Conservation (phyloP, 768 basidiomycete species). For the Tricholoma flavovirens region DNA sequence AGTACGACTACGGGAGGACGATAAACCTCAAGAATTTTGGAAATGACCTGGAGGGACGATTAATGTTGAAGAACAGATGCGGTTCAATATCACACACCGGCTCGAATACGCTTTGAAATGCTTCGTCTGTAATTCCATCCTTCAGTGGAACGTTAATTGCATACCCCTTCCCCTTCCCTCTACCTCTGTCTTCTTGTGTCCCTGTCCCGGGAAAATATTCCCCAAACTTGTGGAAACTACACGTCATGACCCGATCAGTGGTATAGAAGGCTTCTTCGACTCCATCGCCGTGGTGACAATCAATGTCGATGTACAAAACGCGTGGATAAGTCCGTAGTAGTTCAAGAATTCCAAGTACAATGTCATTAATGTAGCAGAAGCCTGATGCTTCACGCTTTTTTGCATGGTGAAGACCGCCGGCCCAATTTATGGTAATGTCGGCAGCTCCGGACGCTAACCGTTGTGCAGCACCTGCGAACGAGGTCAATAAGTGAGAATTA, state of each 20-base stretch:
- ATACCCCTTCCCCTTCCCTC: conserved; percentile 81
- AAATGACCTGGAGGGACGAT: conserved; percentile 54
- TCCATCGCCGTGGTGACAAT: conserved; percentile 97
- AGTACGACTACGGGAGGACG: conserved; percentile 83
- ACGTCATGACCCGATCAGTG: conserved; percentile 95
- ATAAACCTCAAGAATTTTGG: conserved; percentile 82
- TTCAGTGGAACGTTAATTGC: conserved; percentile 90
- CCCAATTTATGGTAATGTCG: conserved; percentile 97
- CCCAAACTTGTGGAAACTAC: conserved; percentile 95
- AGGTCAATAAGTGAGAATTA: background rate
- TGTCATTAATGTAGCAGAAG: conserved; percentile 99
- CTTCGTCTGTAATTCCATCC: conserved; percentile 91
- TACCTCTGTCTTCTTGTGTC: conserved; percentile 79
- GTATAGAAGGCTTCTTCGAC: conserved; percentile 99
- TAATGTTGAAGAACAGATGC: conserved; percentile 4
- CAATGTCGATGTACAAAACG: conserved; percentile 96
- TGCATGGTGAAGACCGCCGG: conserved; percentile 98
- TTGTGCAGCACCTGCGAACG: conserved; percentile 63
- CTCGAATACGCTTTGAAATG: conserved; percentile 84
- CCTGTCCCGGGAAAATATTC: conserved; percentile 91
- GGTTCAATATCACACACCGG: conserved; percentile 51
- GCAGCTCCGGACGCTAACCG: conserved; percentile 73
- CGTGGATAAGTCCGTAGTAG: conserved; percentile 80
- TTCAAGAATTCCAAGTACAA: conserved; percentile 91
- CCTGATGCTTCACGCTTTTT: conserved; percentile 98